These are phyloP conservation scores for Vachellia pachyceras DNA, from an alignment of 306 rosid species.

Conservation along the genomic window DNA sequence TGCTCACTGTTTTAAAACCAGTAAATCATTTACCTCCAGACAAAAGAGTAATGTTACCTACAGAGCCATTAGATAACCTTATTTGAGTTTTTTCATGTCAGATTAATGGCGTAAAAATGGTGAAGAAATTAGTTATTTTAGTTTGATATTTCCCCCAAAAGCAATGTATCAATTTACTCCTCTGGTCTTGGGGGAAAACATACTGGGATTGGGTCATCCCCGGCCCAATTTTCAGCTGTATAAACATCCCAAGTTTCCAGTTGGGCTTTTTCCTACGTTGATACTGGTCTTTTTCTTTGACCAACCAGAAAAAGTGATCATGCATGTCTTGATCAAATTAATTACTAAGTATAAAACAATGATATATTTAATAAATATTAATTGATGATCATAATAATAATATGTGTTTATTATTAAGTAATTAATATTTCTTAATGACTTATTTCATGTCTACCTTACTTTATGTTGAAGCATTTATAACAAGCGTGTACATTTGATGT, in stretches of 20 bases:
- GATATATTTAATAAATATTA: background rate
- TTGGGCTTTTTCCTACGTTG: background rate
- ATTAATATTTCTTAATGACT: too few species aligned
- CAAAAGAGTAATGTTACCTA: background rate
- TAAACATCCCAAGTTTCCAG: background rate
- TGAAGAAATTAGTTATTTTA: background rate
- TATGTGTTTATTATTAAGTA: background rate
- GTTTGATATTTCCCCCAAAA: too few species aligned
- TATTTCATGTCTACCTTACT: too few species aligned
- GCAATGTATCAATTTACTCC: too few species aligned
- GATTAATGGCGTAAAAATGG: background rate
- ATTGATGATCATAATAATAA: background rate
- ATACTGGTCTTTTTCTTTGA: background rate
- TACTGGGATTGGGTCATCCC: background rate
- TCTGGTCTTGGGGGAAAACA: background rate
- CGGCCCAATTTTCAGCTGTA: background rate
- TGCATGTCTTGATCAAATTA: background rate
- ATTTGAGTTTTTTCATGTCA: background rate
- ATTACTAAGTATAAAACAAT: background rate
- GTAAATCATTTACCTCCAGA: background rate
- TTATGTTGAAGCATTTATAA: too few species aligned
- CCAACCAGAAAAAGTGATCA: background rate
- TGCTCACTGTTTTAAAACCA: background rate
- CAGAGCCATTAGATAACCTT: background rate
- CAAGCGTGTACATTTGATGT: too few species aligned